phyloP scores from a whole-genome alignment of 2,329 filamentous ascomycete genomes.

The Pseudocercospora fijiensis region DNA sequence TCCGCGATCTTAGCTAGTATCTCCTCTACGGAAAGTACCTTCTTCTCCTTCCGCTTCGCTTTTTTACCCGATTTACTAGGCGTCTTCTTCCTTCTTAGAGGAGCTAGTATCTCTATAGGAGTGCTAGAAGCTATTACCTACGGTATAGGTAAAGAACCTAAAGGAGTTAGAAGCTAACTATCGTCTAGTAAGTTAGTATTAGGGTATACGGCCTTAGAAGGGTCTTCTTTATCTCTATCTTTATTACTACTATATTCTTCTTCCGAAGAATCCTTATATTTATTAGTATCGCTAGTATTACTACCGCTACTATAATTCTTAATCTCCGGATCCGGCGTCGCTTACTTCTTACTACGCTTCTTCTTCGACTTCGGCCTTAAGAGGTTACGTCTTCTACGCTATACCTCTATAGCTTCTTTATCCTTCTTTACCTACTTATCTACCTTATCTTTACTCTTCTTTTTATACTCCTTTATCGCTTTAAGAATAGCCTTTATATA shows the following conservation, averaged over 20 bases:
- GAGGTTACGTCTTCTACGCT: not conserved
- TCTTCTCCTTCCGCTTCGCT: too few relatives aligned
- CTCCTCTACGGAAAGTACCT: too few relatives aligned
- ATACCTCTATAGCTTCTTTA: not conserved
- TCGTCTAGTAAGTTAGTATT: not conserved
- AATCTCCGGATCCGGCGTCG: not conserved
- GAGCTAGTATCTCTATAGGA: too few relatives aligned
- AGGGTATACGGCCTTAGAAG: not conserved
- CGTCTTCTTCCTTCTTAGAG: too few relatives aligned
- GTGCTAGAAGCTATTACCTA: not conserved
- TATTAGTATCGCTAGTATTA: not conserved
- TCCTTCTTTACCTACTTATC: not conserved
- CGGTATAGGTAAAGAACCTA: too few relatives aligned
- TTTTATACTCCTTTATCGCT: not conserved
- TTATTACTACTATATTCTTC: not conserved
- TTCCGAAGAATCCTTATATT: not conserved
- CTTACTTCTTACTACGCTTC: not conserved
- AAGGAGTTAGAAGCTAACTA: not conserved
- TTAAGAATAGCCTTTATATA: not conserved
- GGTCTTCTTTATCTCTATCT: not conserved
- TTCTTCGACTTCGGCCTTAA: not conserved
- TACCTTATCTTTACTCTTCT: not conserved
- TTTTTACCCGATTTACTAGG: too few relatives aligned
- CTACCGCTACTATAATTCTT: not conserved
- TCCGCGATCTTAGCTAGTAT: too few relatives aligned